Evolutionary conservation across 1,284 basidiomycete genomes (phyloP), one percentile per base, ranked within the genome.

Genomic region (Sporisorium iseilematis-ciliati): DNA sequence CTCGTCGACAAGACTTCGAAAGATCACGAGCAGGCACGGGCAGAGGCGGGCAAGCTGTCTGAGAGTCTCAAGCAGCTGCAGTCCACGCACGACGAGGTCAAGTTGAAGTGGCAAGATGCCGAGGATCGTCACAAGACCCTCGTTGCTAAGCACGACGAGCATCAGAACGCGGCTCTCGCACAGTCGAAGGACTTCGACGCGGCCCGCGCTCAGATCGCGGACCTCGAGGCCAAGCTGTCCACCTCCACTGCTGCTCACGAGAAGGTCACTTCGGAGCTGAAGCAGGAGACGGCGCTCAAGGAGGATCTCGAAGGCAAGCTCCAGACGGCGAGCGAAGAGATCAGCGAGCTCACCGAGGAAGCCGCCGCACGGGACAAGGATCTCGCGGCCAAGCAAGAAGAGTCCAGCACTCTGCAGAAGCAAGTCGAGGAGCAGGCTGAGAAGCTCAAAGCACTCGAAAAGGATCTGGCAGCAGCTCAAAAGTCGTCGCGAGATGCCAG

Each of bases 401-500:
- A 72, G 38, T 14, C 65, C 40, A 52, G 53, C 14, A 23, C 29
- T 18, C 50, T 67, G 20, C 41, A 59, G 38, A 58, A 65, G 51
- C 59, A 73, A 42, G 33, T 57, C 5, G 59, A 70, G 7, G 54
- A 64, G 41, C 52, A 54, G 14, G 50, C 57, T 3, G 42, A 56
- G 8, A 57, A 59, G 55, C 20, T 64, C 45, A 56, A 60, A 56
- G 8, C 41, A 2, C 63, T 65, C n/a, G 61, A 56, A 31, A 77
- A 69, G 51, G 67, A 74, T 10, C 31, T 68, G 4, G 63, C 68
- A 21, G 53, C 73, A 10, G 60, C 67, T n/a, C 45, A 76, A 46
- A 63, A 75, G 54, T 56, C 60, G 38, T 18, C 58, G n/a, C 61
- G 56, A 51, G 62, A 56, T 31, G 65, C 40, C 10, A 59, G 33